Conservation (phyloP, 257 asterid genomes). For the Solanum habrochaites region DNA sequence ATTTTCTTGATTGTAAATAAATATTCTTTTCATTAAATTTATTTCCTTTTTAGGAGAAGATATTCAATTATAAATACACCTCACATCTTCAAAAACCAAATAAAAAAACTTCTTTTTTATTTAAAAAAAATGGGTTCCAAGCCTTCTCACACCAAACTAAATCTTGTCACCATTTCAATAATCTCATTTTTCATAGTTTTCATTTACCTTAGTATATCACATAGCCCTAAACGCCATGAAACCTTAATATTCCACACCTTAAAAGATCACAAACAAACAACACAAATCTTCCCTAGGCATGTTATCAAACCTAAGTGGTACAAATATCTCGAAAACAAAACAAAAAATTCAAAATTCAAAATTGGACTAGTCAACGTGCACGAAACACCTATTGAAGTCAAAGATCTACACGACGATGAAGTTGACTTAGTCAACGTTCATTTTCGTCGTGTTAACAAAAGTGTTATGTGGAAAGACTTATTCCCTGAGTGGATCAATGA, state of each 20-base stretch:
- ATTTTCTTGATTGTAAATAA: background rate
- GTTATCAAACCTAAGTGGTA: conserved; percentile 24
- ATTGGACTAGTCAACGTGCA: conserved; percentile 24
- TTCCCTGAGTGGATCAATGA: conserved; percentile 28
- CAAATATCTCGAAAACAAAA: conserved; percentile 1
- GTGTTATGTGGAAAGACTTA: conserved; percentile 14
- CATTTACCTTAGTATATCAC: conserved; percentile 7
- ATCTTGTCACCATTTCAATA: conserved; percentile 7
- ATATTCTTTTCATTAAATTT: background rate
- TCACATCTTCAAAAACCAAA: background rate
- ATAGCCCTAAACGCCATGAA: conserved; percentile 2
- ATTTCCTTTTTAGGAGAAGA: background rate
- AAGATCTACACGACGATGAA: background rate
- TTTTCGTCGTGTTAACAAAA: conserved; percentile 3
- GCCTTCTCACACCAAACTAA: conserved; percentile 1
- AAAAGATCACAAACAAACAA: background rate
- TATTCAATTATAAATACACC: background rate
- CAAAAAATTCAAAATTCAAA: conserved; percentile 4
- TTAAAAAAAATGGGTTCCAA: background rate
- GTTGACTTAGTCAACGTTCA: background rate
- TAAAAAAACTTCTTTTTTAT: background rate
- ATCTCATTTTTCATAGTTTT: conserved; percentile 10
- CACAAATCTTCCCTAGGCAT: background rate
- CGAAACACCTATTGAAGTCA: background rate
- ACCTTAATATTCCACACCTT: background rate